Conservation (phyloP, 2,329 filamentous ascomycete genomes). For the Arthrobotrys sinensis region DNA sequence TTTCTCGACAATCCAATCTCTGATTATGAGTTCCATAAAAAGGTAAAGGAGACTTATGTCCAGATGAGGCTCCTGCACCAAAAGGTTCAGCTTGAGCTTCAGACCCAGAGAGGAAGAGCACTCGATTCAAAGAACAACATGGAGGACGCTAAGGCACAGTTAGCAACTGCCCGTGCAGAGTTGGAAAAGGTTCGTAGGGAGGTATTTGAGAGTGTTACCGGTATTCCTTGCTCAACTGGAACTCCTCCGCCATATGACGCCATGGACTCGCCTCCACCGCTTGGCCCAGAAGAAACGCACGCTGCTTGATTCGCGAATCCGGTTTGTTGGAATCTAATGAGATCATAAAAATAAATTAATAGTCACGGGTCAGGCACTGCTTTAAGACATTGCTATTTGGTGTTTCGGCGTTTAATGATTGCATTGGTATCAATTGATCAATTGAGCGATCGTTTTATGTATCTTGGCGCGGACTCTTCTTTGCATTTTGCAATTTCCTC, state of each 20-base stretch:
- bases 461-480: not conserved
- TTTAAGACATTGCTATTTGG: not conserved
- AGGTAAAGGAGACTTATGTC: constrained; percentile 70
- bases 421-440: too few species aligned
- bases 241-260: constrained; percentile 41
- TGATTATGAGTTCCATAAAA: constrained; percentile 72
- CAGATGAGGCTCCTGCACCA: constrained; percentile 66
- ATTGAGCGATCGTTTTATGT: not conserved
- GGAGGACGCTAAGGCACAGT: constrained; percentile 65
- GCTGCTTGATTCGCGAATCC: not conserved
- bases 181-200: constrained; percentile 70
- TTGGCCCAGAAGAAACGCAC: constrained; percentile 2
- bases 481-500: constrained; percentile 1
- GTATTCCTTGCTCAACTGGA: constrained; percentile 27
- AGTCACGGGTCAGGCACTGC: not conserved
- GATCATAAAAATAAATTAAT: not conserved
- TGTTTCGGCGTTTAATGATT: not conserved
- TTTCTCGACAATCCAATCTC: constrained; percentile 74
- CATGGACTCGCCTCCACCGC: constrained; percentile 8
- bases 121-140: constrained; percentile 66
- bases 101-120: constrained; percentile 63
- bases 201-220: constrained; percentile 67
- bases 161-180: constrained; percentile 67
- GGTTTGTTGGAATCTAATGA: constrained; percentile 1
- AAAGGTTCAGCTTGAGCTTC: constrained; percentile 65